Base-by-base conservation (phyloP, 371 early-diverging fungal genomes). In the Mucor velutinosus region DNA sequence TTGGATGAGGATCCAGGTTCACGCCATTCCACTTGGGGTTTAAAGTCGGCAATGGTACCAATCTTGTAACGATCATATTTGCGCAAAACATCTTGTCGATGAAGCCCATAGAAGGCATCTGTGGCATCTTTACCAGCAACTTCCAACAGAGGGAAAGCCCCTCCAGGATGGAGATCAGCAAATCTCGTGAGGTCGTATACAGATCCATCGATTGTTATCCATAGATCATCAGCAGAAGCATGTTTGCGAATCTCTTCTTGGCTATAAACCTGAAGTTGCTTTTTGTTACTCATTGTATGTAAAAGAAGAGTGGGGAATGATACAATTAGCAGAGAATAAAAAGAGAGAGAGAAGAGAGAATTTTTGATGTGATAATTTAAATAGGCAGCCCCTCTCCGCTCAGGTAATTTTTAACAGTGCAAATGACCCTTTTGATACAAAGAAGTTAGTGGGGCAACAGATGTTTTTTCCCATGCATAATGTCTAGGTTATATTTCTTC, bases 161-260 rank as follows among this genome's bases (percentile, higher is more conserved):
- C 99, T 49, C 99, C 99, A 10, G 99, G 99, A 70, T 76, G 76
- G 61, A 89, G 85, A 65, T 91, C 81, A 62, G 97, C 59, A 71
- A 97, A 99, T 15, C 80, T 77, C 43, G 97, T 96, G 66, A 93
- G 87, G 76, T 99, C 94, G 78, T 96, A 99, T 2, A 99, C 95
- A 64, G 87, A 88, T 33, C 89, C 89, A 35, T 83, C 78, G 29
- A 96, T 81, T 57, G 92, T 90, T 72, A 97, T 93, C 98, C 98
- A 99, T 64, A 90, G 77, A 71, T 96, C 96, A 27, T 87, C 84
- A 66, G 82, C 78, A 62, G 78, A 78, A 53, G 88, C 82, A 79
- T 98, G 98, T 67, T 82, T 73, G 23, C 87, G 77, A 8, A 99
- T 83, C 70, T 97, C 92, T 30, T 89, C 88, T 56, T 83, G 83